These are phyloP conservation scores for Epichloe gansuensis DNA, from an alignment of 2,329 filamentous ascomycete genomes.

Conservation along the genomic window DNA sequence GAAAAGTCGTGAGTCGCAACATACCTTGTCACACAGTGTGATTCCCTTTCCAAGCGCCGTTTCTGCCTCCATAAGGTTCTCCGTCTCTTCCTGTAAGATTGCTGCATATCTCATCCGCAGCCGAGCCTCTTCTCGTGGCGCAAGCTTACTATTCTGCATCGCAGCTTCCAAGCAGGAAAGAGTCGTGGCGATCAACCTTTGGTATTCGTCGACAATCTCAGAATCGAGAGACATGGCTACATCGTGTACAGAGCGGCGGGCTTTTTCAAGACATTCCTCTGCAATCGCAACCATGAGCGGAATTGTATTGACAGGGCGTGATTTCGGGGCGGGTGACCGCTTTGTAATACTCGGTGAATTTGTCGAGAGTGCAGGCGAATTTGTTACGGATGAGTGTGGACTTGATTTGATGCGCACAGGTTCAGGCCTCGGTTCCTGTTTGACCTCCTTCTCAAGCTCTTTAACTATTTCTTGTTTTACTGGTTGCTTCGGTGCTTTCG, in stretches of 20 bases:
- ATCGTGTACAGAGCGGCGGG: conserved; percentile 41
- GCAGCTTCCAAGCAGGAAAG: conserved; percentile 60
- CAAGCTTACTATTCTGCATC: conserved; percentile 45
- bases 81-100: conserved; percentile 61
- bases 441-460: conserved; percentile 5
- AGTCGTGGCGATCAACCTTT: conserved; percentile 58
- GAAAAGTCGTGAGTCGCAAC: background rate
- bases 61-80: conserved; percentile 62
- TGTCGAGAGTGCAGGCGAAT: conserved; percentile 28
- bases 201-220: conserved; percentile 48
- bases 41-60: conserved; percentile 60
- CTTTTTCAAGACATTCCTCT: conserved; percentile 61
- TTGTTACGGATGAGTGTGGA: conserved; percentile 26
- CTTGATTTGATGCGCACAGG: conserved; percentile 20
- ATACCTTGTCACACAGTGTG: conserved; percentile 52
- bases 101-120: conserved; percentile 59
- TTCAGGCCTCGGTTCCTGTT: conserved; percentile 8
- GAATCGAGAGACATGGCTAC: conserved; percentile 24
- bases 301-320: conserved; percentile 35
- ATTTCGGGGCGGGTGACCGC: conserved; percentile 29
- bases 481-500: conserved; percentile 5
- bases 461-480: conserved; percentile 6
- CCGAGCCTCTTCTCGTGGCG: conserved; percentile 55
- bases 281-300: conserved; percentile 56
- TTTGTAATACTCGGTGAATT: conserved; percentile 29